Evolutionary conservation across 169 alveolate species (phyloP), one percentile per base, ranked within the genome.

Genomic region (Plasmodium blacklocki): DNA sequence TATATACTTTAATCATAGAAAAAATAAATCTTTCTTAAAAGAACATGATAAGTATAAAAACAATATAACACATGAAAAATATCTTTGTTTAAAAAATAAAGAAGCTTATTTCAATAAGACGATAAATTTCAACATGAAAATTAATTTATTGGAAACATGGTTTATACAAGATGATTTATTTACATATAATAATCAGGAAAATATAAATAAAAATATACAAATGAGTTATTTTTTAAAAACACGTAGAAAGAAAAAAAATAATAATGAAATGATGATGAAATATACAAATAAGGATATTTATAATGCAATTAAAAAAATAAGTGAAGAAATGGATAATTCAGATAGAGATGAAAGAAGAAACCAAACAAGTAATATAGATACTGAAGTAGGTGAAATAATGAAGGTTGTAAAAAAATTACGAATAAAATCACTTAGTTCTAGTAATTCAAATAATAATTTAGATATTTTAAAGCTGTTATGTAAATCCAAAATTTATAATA

Each of bases 161-260:
- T 19, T 78, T 52, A 78, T 78, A 58, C 89, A 78, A 26, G 89
- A 78, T 15, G 89, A 78, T 66, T 70, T 78, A 59, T 21, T 67
- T 18, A 66, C 12, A 4, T 19, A 50, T 18, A 32, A 52, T 5
- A 19, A 23, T 66, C 43, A 21, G 21, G 66, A 66, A 12, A 15
- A 56, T 15, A 56, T 5, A 12, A 39, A 64, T 14, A 23, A 23
- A 52, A 66, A 66, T 50, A 26, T 63, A 14, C 47, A 58, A 21
- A 58, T 63, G 72, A 78, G 76, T 45, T 78, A 68, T 21, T 66
- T 64, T 56, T 19, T 78, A 45, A 78, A 78, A 52, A 78, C 49
- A 49, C 6, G 50, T 63, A 19, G 9, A 63, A 43, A 62, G 5
- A 43, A 60, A 18, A 45, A 63, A 14, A 78, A 58, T 26, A 26